Evolutionary conservation across 2,329 filamentous ascomycete species (phyloP), one percentile per base, ranked within the genome.

Genomic region (Parasarocladium wereldwijsianum): DNA sequence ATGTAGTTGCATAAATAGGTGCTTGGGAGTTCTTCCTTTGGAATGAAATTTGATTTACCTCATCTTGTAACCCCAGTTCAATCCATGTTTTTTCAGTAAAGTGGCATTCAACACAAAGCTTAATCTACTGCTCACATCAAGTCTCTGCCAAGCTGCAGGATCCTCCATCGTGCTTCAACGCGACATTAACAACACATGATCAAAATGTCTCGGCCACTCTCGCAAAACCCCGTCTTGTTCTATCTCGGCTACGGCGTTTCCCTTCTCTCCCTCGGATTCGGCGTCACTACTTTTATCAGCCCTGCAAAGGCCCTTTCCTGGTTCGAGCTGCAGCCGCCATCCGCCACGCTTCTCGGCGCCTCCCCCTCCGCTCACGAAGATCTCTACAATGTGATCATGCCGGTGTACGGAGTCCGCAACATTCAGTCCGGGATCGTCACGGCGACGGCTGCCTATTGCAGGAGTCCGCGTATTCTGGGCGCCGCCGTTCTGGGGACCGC

Each of bases 181-280:
- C n/a, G n/a, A n/a, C n/a, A n/a, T n/a, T n/a, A n/a, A n/a, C n/a
- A n/a, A n/a, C n/a, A n/a, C n/a, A n/a, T n/a, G n/a, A n/a, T n/a
- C n/a, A n/a, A n/a, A n/a, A n/a, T n/a, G n/a, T n/a, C 16, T 6
- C 26, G 26, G 5, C 26, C 26, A 5, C 12, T 28, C 10, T 28
- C 26, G 6, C 26, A 28, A 28, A 10, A 6, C 15, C 26, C 26
- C 17, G 14, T 28, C 16, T 17, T 28, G 16, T 28, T 28, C 26
- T 28, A 28, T 20, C 26, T 28, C 6, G 26, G 26, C 26, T 28
- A 28, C 14, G 26, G 26, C 26, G 14, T 12, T 5, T 28, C 26
- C 9, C 16, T 20, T 17, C 8, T 28, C 8, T 7, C 26, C 15
- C 9, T 28, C 16, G 26, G 16, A 16, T 28, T 28, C 12, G 26